Evolutionary conservation across 2,329 filamentous ascomycete species (phyloP), one percentile per base, ranked within the genome.

Genomic region (Trichoderma oligosporum): DNA sequence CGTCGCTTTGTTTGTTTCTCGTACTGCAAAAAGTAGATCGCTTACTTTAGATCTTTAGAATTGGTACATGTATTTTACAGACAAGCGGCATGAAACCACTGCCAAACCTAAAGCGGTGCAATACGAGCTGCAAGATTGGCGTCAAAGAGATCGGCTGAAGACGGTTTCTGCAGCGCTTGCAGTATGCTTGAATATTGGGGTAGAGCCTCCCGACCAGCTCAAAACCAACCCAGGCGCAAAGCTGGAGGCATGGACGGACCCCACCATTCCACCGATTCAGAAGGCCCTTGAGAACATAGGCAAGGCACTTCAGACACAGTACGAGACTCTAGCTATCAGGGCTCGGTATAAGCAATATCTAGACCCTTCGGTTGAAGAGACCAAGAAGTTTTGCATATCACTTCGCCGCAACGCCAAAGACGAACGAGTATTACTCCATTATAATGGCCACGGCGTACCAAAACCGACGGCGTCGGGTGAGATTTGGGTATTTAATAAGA

Each of bases 51-150:
- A 18, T 8, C 7, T 48, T 25, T 73, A 96, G 88, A 95, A 91
- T 64, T 99, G 96, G 84, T 97, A 96, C 78, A 97, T 97, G 93
- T 99, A 99, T 75, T 99, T 89, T 73, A 97, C 93, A 62, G 94
- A 99, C 73, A 97, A 97, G 74, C 87, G 93, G 53, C 94, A 99
- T 74, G 94, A 97, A 71, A 94, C 91, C 20, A 93, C 91, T 33
- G 94, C 91, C 20, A 91, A 92, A 64, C 90, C 91, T 14, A 90
- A 91, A 69, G 81, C 84, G 52, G 81, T 79, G 16, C 72, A 76
- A 24, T 83, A 82, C 63, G 79, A 84, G 61, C 76, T 96, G 5
- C 89, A 96, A 69, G 94, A 97, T 71, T 99, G 94, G 94, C 88
- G 94, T 58, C 97, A 97, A 89, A 87, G 91, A 64, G 94, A 99